Evolutionary conservation across 768 basidiomycete species (phyloP).

Genomic region (Lactarius vividus): DNA sequence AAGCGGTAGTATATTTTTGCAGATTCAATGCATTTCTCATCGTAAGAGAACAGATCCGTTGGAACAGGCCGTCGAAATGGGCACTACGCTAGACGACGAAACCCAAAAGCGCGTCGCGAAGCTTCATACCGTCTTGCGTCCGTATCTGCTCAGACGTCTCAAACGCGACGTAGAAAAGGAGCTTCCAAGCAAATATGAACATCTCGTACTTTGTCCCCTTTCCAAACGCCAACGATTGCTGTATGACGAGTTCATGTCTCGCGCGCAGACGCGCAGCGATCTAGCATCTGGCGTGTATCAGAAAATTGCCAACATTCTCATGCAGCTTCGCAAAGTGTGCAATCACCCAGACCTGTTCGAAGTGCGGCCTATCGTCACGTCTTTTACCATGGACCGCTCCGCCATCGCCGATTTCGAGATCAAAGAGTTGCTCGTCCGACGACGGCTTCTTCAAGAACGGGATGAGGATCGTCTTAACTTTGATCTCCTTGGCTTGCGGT

Average conservation of each 20-base stretch:
- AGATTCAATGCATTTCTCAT: constrained; percentile 9
- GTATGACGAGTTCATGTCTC: constrained; percentile 95
- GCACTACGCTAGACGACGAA: constrained; percentile 72
- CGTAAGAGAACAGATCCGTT: constrained; percentile 64
- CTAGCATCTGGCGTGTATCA: constrained; percentile 83
- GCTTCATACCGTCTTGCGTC: constrained; percentile 92
- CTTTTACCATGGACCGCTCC: constrained; percentile 70
- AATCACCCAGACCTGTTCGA: constrained; percentile 94
- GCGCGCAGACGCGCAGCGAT: constrained; percentile 78
- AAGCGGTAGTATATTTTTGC: constrained; percentile 34
- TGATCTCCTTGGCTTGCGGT: constrained; percentile 61
- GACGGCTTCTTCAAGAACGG: constrained; percentile 57
- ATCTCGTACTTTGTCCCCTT: constrained; percentile 81
- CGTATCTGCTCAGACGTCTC: constrained; percentile 91
- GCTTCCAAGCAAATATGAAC: constrained; percentile 90
- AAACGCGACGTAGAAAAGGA: constrained; percentile 98
- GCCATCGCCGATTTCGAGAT: constrained; percentile 78
- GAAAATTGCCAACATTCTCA: constrained; percentile 90
- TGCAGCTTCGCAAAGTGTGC: constrained; percentile 97
- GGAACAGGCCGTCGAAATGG: constrained; percentile 91
- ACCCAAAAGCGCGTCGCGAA: constrained; percentile 81
- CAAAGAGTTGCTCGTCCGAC: constrained; percentile 83
- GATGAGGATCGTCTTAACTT: constrained; percentile 56
- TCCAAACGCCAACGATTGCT: constrained; percentile 93
- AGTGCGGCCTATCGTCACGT: constrained; percentile 78